These are phyloP conservation scores for Petunia hybrid DNA, from an alignment of 305 asterid genomes.

Conservation along the genomic window DNA sequence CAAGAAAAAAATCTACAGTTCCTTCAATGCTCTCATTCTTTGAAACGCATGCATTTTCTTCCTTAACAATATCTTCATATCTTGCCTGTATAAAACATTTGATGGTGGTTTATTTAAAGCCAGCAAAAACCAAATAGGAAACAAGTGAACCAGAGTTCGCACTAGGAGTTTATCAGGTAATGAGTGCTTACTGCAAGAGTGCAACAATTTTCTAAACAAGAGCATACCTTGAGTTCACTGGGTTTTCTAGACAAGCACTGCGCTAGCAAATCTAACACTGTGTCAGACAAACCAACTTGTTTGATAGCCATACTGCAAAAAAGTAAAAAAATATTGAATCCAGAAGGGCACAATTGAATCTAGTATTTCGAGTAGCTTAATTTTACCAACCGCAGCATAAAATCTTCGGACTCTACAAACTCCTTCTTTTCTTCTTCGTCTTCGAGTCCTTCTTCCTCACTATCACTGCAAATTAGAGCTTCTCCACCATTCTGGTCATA, in stretches of 20 bases:
- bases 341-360: slow-evolving; percentile 7
- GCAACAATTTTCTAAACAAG: slow-evolving; percentile 31
- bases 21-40: slow-evolving; percentile 56
- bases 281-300: slow-evolving; percentile 68
- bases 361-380: slow-evolving; percentile 14
- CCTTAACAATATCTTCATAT: slow-evolving; percentile 75
- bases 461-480: slow-evolving; percentile 96
- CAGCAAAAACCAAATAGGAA: slow-evolving; percentile 66
- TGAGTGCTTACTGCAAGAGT: slow-evolving; percentile 33
- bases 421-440: slow-evolving; percentile 88
- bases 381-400: slow-evolving; percentile 80
- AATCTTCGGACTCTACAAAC: slow-evolving; percentile 85
- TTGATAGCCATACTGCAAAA: slow-evolving; percentile 65
- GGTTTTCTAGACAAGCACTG: slow-evolving; percentile 77
- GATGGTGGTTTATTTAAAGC: slow-evolving; percentile 72
- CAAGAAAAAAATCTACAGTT: slow-evolving; percentile 67
- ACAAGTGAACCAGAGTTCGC: slow-evolving; percentile 76
- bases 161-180: slow-evolving; percentile 50
- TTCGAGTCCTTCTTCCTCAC: slow-evolving; percentile 88
- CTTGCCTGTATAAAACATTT: slow-evolving; percentile 91
- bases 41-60: slow-evolving; percentile 44
- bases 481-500: slow-evolving; percentile 93
- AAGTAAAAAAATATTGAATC: slow-evolving; percentile 18
- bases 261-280: slow-evolving; percentile 69
- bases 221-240: slow-evolving; percentile 78